Evolutionary conservation across 495 filamentous ascomycete species (phyloP), one percentile per base, ranked within the genome.

Genomic region (Polyplosphaeria fusca): DNA sequence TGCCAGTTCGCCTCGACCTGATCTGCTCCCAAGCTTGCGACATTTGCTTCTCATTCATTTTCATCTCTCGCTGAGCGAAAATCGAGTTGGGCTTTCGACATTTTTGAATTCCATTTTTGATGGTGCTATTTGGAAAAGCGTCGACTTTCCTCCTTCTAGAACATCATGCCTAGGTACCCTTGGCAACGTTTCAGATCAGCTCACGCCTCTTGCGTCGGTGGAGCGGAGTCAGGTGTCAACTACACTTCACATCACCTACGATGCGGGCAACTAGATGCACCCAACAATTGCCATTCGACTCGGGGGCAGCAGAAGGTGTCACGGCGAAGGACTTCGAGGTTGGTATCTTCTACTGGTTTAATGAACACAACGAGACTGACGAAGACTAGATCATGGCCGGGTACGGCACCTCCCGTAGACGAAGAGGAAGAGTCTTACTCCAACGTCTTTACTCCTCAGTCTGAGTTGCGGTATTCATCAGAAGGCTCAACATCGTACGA

Each of bases 161-260:
- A 45, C 27, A 38, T 49, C 57, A 60, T 52, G 23, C 52, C 30
- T 16, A 25, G 16, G 44, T 53, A 47, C 26, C 22, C 5, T 28
- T 60, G 45, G 45, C 30, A 42, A 16, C 48, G 57, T 60, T 60
- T 54, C 57, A 60, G 18, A 35, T 42, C 48, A 3, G 18, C 14
- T 4, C 18, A 47, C 11, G 19, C 47, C 28, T 52, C 47, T 40
- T 51, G 55, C 23, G 47, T 39, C 19, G 47, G 16, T 45, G 47
- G 41, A 1, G 22, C 52, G 18, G 38, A 38, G 37, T 12, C 25
- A 19, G 55, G 55, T 20, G 25, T 27, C 19, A 52, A 58, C 27
- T 52, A 32, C 47, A 58, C 55, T 28, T 58, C 55, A 32, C 55
- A 52, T 45, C 55, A 52, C 38, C 40, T 45, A 2, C 18, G 47